Evolutionary conservation across 805 yeast species (phyloP), one percentile per base, ranked within the genome.

Genomic region (Candida insectorum): DNA sequence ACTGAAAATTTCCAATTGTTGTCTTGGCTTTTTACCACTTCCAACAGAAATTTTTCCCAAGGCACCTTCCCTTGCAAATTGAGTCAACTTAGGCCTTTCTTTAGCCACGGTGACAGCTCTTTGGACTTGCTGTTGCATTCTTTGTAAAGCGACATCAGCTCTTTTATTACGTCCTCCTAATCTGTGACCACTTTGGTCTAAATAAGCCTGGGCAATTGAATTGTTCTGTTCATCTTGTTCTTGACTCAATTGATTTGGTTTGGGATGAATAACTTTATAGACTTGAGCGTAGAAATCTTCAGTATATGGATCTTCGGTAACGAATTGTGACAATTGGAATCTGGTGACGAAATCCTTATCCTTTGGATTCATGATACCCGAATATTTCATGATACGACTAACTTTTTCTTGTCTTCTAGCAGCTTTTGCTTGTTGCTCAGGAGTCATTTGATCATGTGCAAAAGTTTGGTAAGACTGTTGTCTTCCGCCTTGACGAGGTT

Each of bases 51-150:
- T 83, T 60, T 82, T 85, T 47, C 97, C 97, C 39, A 91, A 69
- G 2, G 95, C 93, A 49, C 96, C 96, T 51, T 82, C 95, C 50
- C 75, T 75, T 19, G 78, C 77, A 47, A 77, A 77, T 43, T 73
- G 80, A 26, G 73, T 71, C 24, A 73, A 64, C 61, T 80, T 80
- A 34, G 86, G 83, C 64, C 87, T 77, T 51, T 87, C 96, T 55
- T 86, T 85, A 16, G 97, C 98, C 24, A 86, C 91, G 34, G 91
- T 85, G 12, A 91, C 97, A 11, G 97, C 97, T 51, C 85, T 86
- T 53, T 88, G 94, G 33, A 91, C 96, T 65, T 91, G 97, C 57
- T 88, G 96, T 64, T 91, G 97, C 96, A 93, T 86, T 70, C 97
- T 81, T 67, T 86, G 96, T 51, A 89, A 71, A 1, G 96, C 96